Percentiles rank a stretch among this genome's conserved stretches.
These are phyloP conservation scores for Lentinula sp. DNA, from an alignment of 768 basidiomycete species.

Conservation along the genomic window DNA sequence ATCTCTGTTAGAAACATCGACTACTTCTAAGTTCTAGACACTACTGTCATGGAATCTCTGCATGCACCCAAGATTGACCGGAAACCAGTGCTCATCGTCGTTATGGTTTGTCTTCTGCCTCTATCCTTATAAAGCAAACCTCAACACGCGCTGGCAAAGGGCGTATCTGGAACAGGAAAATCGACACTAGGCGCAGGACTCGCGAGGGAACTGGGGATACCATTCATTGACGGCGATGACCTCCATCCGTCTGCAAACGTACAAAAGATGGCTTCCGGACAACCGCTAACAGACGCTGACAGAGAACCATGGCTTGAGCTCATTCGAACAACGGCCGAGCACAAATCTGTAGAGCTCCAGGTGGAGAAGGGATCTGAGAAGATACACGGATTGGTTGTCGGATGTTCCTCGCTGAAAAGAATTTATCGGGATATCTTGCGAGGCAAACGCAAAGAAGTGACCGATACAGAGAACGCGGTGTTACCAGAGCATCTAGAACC, in stretches of 20 bases:
- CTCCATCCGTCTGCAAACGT: slow-evolving; percentile 79
- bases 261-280: slow-evolving; percentile 79
- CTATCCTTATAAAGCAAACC: neutral
- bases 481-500: slow-evolving; percentile 21
- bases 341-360: slow-evolving; percentile 20
- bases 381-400: slow-evolving; percentile 62
- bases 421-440: slow-evolving; percentile 80
- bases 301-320: slow-evolving; percentile 80
- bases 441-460: slow-evolving; percentile 27
- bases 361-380: slow-evolving; percentile 5
- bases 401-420: slow-evolving; percentile 80
- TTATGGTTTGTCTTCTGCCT: slow-evolving; percentile 33
- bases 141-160: slow-evolving; percentile 30
- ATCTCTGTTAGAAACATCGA: too few relatives aligned
- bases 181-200: slow-evolving; percentile 63
- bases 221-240: slow-evolving; percentile 87
- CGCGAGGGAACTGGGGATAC: slow-evolving; percentile 52
- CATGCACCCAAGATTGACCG: neutral
- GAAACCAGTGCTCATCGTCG: slow-evolving; percentile 31
- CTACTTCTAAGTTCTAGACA: neutral
- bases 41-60: neutral
- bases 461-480: slow-evolving; percentile 15
- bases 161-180: slow-evolving; percentile 71
- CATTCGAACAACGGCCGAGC: slow-evolving; percentile 62
- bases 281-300: slow-evolving; percentile 75